Evolutionary conservation across 73 alveolate genomes (phyloP), one percentile per base, ranked within the genome.

Genomic region (Paramecium caudatum): DNA sequence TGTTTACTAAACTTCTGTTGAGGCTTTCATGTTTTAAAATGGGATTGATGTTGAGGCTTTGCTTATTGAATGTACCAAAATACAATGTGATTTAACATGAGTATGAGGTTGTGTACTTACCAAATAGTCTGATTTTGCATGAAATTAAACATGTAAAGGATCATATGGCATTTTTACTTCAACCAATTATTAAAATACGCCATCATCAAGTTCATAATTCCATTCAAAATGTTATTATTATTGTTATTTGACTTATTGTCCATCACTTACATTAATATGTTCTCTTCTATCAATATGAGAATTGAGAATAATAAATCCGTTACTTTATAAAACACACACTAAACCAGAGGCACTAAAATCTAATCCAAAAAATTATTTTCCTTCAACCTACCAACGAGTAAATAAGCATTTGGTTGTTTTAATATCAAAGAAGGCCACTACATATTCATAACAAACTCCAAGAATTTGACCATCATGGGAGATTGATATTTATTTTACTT

Each of bases 51-150:
- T 90, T 21, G 96, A 92, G 88, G 95, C 96, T 91, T 96, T 97
- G 37, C 97, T 78, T 13, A 98, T 92, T 8, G 97, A 94, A 91
- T 98, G 99, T 61, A 97, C 97, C 17, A 94, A 82, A 37, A 98
- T 97, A 65, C 96, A 95, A 16, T 96, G 90, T 34, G 82, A 62
- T 43, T 96, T 91, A 5, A 96, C 94, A 82, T 94, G 95, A 19
- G 94, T 82, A 82, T 95, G 94, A 82, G 95, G 94, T 36, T 98
- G 96, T 27, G 97, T 85, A 10, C 99, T 95, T 7, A 98, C 98
- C 87, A 98, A 95, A 81, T 98, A 98, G 82, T 98, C 99, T 21
- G 99, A 99, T 68, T 98, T 98, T 37, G 81, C 90, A 91, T 96
- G 99, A 94, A 93, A 96, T 41, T 86, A 70, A 47, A 94, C 46